These are phyloP conservation scores for Trichosanthes truncata DNA, from an alignment of 306 rosid species.

Conservation along the genomic window DNA sequence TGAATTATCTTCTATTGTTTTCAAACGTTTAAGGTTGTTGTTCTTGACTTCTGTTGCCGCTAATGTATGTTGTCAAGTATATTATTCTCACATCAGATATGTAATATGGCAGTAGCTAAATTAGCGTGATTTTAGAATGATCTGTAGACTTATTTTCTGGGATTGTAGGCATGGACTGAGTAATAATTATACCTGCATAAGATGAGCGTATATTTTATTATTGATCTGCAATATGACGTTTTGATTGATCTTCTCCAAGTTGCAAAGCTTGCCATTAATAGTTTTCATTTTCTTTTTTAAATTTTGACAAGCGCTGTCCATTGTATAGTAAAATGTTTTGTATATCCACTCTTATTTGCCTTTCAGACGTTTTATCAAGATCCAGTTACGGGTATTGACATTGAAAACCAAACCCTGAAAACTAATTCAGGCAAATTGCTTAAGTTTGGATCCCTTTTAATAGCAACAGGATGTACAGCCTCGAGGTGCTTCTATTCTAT, in stretches of 20 bases:
- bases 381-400: slow-evolving; percentile 55
- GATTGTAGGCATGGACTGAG: not conserved
- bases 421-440: slow-evolving; percentile 76
- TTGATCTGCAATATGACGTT: not conserved
- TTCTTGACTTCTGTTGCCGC: not conserved
- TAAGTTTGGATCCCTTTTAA: slow-evolving; percentile 72
- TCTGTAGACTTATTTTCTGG: not conserved
- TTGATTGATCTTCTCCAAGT: not conserved
- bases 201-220: not conserved
- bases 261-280: not conserved
- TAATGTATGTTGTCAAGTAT: not conserved
- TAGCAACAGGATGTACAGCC: slow-evolving; percentile 80
- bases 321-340: slow-evolving; percentile 8
- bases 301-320: not conserved
- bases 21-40: not conserved
- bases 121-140: not conserved
- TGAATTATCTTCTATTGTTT: not conserved
- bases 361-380: slow-evolving; percentile 65
- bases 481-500: slow-evolving; percentile 42
- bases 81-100: not conserved
- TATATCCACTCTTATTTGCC: not conserved
- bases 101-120: not conserved
- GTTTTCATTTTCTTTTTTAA: not conserved
- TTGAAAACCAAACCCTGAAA: slow-evolving; percentile 52
- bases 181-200: not conserved